These are phyloP conservation scores for Xanthoconium purpureum DNA, from an alignment of 768 basidiomycete genomes.

Conservation along the genomic window DNA sequence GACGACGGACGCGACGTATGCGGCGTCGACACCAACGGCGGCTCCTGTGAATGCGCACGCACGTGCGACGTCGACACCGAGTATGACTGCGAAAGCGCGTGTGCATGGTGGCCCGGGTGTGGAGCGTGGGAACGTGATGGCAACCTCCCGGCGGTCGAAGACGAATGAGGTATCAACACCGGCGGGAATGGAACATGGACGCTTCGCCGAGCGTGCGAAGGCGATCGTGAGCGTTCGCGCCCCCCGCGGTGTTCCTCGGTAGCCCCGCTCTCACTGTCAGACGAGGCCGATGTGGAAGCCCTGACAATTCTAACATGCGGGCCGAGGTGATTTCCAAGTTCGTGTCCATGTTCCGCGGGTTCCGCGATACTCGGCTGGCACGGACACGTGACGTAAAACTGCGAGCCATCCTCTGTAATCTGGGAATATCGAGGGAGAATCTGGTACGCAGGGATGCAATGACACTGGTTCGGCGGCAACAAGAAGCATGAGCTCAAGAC, in stretches of 20 bases:
- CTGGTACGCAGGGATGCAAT: constrained; percentile 77
- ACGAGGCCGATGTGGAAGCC: constrained; percentile 29
- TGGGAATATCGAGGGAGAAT: constrained; percentile 74
- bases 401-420: constrained; percentile 17
- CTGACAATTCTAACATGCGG: constrained; percentile 14
- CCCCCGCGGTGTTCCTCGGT: not conserved
- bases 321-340: constrained; percentile 20
- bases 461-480: constrained; percentile 49
- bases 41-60: not conserved
- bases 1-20: constrained; percentile 18
- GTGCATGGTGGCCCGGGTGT: not conserved
- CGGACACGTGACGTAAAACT: constrained; percentile 37
- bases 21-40: not conserved
- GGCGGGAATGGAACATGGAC: not conserved
- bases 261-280: constrained; percentile 13
- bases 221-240: not conserved
- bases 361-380: constrained; percentile 29
- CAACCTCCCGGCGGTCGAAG: no score
- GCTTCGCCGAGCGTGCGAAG: not conserved
- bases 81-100: not conserved
- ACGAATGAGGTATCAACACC: not conserved
- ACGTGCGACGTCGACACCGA: not conserved
- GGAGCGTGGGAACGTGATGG: not conserved
- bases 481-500: not conserved
- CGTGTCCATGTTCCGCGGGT: not conserved